Evolutionary conservation across 345 rosid genomes (phyloP).

Genomic region (Acer negundo): DNA sequence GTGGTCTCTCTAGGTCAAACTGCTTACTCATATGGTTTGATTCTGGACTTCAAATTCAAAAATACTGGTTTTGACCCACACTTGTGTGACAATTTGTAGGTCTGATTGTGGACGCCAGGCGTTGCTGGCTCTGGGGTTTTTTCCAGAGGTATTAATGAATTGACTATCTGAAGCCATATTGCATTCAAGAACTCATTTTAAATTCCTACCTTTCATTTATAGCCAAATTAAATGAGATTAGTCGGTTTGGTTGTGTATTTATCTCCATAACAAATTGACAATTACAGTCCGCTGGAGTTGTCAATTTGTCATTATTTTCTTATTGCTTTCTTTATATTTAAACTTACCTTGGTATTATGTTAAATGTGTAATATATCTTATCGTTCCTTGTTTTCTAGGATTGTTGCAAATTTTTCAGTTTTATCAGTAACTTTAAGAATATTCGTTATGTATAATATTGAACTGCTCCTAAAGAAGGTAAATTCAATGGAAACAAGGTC

Average conservation of each 20-base stretch:
- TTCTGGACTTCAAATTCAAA: constrained; percentile 3
- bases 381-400: neutral
- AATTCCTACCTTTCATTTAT: constrained; percentile 11
- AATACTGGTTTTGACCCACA: constrained; percentile 17
- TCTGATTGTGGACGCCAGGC: constrained; percentile 96
- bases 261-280: neutral
- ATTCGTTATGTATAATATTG: neutral
- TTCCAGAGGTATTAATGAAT: constrained; percentile 74
- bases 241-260: constrained; percentile 14
- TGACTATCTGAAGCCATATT: neutral
- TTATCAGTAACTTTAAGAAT: neutral
- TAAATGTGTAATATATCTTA: neutral
- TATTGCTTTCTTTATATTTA: neutral
- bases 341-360: neutral
- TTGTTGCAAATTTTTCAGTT: neutral
- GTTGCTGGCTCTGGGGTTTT: constrained; percentile 68
- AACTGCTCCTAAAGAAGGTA: neutral
- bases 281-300: neutral
- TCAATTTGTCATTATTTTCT: neutral
- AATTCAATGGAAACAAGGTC: neutral
- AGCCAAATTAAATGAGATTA: constrained; percentile 18
- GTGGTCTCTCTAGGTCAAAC: constrained; percentile 83
- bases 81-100: constrained; percentile 49
- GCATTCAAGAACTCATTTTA: neutral
- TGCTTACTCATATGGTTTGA: neutral